Base-by-base conservation (phyloP, 2,329 filamentous ascomycete genomes). In the Alternaria postmessia region DNA sequence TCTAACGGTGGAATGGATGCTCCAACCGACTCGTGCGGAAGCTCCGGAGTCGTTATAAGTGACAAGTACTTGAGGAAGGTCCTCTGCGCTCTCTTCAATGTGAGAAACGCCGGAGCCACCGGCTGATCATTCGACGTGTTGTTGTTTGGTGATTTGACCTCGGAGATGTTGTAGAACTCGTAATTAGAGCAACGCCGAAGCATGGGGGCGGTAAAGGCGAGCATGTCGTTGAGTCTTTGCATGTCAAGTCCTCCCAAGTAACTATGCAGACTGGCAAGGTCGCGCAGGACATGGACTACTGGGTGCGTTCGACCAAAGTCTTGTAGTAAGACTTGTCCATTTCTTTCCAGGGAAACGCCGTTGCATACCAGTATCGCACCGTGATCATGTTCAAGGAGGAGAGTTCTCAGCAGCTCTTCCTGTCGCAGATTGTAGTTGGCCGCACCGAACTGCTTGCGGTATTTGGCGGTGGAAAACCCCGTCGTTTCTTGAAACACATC, bases 131-230 rank as follows among this genome's bases (percentile, higher is more conserved):
- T 62, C 4, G 69, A 64, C 5, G 49, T 34, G 16, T 64, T 55
- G 4, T 66, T 68, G 11, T 60, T 62, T 22, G 64, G 57, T 7
- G 59, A 60, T 48, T 67, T 66, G 30, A 70, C 81, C 70, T 92
- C 89, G 2, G 89, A 89, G 16, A 91, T 81, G 67, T 93, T 93
- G 80, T 88, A 92, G 74, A 92, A 94, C 71, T 93, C 91, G 63
- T 90, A 86, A 66, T 91, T 93, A 11, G 89, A 89, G 71, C 88
- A 91, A 2, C 83, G 83, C 49, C 89, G 83, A 66, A 91, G 88
- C 16, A 90, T 84, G 2, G 83, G 80, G 22, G 82, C 83, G 64
- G 84, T 87, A 14, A 85, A 83, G 18, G 84, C 82, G 26, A 91
- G 77, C 7, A 92, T 81, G 46, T 86, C 86, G 43, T 83, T 80